phyloP scores from a whole-genome alignment of 306 rosid species.

The Echinosophora koreensis region DNA sequence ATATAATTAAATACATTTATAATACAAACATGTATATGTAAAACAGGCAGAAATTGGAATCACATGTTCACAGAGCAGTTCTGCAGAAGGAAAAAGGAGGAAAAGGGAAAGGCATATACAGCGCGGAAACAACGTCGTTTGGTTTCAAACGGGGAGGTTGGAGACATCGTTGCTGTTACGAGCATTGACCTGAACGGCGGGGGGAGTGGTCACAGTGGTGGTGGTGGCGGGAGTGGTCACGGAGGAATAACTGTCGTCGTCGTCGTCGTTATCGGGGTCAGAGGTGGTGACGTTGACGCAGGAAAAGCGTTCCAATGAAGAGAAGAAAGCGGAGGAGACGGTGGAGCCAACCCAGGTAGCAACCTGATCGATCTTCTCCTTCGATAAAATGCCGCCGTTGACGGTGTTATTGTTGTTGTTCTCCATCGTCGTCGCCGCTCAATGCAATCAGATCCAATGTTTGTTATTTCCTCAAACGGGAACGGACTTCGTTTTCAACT shows the following conservation, averaged over 20 bases:
- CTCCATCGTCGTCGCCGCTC: constrained; percentile 48
- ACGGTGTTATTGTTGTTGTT: constrained; percentile 44
- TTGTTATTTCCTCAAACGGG: neutral
- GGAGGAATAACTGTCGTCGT: constrained; percentile 30
- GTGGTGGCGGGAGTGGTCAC: constrained; percentile 26
- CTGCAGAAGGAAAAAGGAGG: constrained; percentile 18
- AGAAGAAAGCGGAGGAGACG: constrained; percentile 80
- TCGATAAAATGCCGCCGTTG: constrained; percentile 49
- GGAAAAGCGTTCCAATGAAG: constrained; percentile 82
- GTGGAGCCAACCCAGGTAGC: constrained; percentile 77
- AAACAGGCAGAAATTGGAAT: constrained; percentile 34
- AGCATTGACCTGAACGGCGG: constrained; percentile 41
- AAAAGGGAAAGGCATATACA: constrained; percentile 51
- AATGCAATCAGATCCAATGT: constrained; percentile 45
- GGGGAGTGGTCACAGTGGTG: constrained; percentile 33
- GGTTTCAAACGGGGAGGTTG: constrained; percentile 61
- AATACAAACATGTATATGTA: neutral
- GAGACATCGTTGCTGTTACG: constrained; percentile 48
- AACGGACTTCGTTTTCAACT: neutral
- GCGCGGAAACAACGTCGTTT: constrained; percentile 29
- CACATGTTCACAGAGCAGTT: constrained; percentile 26
- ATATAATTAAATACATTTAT: neutral
- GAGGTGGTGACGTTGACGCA: constrained; percentile 83
- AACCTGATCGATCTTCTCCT: constrained; percentile 72
- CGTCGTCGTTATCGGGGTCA: constrained; percentile 67